Base-by-base conservation (phyloP, 2,329 filamentous ascomycete genomes). In the Talaromyces sp. region DNA sequence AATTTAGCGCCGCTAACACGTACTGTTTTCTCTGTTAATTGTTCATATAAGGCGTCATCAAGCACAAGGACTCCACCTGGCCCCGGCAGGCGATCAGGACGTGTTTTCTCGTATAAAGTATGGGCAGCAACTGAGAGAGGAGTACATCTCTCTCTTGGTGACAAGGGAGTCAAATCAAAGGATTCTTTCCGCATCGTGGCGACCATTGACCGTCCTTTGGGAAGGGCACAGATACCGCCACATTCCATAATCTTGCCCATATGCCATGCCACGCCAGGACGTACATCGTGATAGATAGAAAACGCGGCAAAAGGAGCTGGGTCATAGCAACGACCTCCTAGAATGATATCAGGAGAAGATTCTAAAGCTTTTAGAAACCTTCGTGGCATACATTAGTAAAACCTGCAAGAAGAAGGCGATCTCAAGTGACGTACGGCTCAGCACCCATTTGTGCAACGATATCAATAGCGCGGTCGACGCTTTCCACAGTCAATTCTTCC, bases 31-130 rank as follows among this genome's bases (percentile, higher is more conserved):
- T 81, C 79, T 0, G 69, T 67, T 3, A 83, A 68, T 67, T 82
- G 77, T 64, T 81, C 75, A 65, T 84, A 85, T 1, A 68, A 75
- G 1, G 80, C 74, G 0, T 72, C 56, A 0, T 74, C 73, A 0
- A 85, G 71, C 48, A 82, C 73, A 0, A 86, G 74, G 7, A 73
- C 70, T 0, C 84, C 84, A 0, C 84, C 84, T 0, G 84, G 84
- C 0, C 84, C 84, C 5, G 73, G 66, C 1, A 85, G 69, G 1
- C 82, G 68, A 69, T 86, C 84, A 0, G 84, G 84, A 16, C 84
- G 70, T 0, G 79, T 76, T 66, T 86, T 86, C 73, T 86, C 84
- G 60, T 86, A 86, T 10, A 86, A 70, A 0, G 83, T 81, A 66
- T 86, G 84, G 0, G 84, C 82, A 0, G 83, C 83, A 0, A 86